Evolutionary conservation across 2,329 filamentous ascomycete species (phyloP).

Genomic region (Aspergillus floridensis): DNA sequence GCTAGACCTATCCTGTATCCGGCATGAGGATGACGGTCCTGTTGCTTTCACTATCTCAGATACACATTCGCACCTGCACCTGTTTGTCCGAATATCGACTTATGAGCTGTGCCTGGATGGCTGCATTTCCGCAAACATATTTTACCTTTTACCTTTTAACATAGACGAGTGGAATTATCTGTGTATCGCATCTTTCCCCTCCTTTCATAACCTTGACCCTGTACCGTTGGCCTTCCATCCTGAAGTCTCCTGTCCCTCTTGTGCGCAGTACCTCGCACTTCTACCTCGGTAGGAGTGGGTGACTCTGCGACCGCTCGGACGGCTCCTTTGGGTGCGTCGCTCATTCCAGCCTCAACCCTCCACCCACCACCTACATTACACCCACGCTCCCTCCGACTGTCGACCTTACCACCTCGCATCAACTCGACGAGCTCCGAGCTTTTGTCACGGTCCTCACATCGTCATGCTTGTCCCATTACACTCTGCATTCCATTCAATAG

Average conservation of each 20-base stretch:
- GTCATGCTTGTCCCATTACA: conserved; percentile 13
- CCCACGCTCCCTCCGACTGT: neutral
- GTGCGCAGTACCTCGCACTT: neutral
- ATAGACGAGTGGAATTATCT: conserved; percentile 12
- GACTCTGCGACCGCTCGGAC: neutral
- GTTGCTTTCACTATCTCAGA: neutral
- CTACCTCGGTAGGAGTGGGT: neutral
- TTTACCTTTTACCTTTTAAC: conserved; percentile 2
- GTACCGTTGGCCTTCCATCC: conserved; percentile 12
- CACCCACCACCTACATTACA: conserved; percentile 1
- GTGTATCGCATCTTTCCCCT: conserved; percentile 6
- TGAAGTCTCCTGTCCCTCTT: conserved; percentile 7
- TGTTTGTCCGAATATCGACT: neutral
- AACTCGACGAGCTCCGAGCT: conserved; percentile 10
- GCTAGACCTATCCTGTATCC: conserved; percentile 38
- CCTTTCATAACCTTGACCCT: conserved; percentile 5
- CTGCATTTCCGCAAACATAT: conserved; percentile 5
- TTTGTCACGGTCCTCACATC: conserved; percentile 15
- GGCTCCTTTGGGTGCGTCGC: conserved; percentile 1
- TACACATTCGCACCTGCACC: neutral
- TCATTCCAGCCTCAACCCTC: neutral
- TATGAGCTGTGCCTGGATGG: conserved; percentile 7
- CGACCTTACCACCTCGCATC: conserved; percentile 1
- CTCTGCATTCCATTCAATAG: conserved; percentile 25
- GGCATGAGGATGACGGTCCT: neutral